Evolutionary conservation across 768 basidiomycete species (phyloP).

Genomic region (Calvatia gigantea): DNA sequence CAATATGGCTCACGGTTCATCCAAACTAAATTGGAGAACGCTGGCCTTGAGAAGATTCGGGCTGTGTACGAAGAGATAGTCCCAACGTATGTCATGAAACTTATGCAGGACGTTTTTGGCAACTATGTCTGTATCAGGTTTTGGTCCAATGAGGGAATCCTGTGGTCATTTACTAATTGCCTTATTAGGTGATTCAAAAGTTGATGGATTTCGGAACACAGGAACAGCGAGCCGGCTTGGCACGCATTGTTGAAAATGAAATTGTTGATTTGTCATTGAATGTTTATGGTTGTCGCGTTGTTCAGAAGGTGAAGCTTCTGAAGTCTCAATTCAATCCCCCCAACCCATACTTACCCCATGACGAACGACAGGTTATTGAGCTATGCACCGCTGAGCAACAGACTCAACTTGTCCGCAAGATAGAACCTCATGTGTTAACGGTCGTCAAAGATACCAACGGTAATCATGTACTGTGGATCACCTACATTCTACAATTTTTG

Average conservation of each 20-base stretch:
- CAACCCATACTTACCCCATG: not conserved
- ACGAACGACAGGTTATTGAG: constrained; percentile 75
- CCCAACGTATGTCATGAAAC: constrained; percentile 64
- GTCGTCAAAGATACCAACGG: constrained; percentile 92
- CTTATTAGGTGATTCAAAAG: constrained; percentile 9
- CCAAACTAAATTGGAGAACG: constrained; percentile 78
- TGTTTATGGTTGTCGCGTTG: constrained; percentile 95
- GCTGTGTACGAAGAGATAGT: constrained; percentile 84
- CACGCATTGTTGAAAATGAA: constrained; percentile 72
- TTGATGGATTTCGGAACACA: constrained; percentile 10
- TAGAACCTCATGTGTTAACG: constrained; percentile 75
- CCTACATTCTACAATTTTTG: not conserved
- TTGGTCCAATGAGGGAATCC: constrained; percentile 6
- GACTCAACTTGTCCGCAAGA: constrained; percentile 66
- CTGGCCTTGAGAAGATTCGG: constrained; percentile 34
- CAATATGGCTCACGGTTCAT: constrained; percentile 99
- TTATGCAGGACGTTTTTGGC: constrained; percentile 92
- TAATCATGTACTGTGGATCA: constrained; percentile 67
- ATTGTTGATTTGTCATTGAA: constrained; percentile 76
- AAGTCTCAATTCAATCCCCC: not conserved
- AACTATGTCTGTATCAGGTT: constrained; percentile 70
- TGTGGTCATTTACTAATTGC: not conserved
- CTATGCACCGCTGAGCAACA: constrained; percentile 78
- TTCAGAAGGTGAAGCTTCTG: constrained; percentile 70
- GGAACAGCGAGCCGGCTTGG: constrained; percentile 70